A percentile compares a stretch with the other conserved stretches of the same genome.
Evolutionary conservation across 2,329 filamentous ascomycete species (phyloP).

Genomic region (Colletotrichum scovillei): DNA sequence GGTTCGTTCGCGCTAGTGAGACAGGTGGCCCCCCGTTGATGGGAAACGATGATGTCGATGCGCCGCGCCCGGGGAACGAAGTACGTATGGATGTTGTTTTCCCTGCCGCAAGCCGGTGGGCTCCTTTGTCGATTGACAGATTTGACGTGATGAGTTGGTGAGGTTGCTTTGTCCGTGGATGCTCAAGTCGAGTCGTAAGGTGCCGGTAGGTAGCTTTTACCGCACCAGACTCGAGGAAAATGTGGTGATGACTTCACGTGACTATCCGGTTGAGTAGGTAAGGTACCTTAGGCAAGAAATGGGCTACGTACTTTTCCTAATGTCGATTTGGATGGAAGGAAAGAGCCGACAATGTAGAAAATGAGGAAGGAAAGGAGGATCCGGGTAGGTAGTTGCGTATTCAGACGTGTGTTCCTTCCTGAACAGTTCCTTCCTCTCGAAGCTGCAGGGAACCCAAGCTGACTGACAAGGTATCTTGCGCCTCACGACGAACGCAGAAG

Average conservation of each 20-base stretch:
- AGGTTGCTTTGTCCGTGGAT: not conserved
- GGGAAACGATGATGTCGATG: slow-evolving; percentile 36
- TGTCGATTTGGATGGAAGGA: not conserved
- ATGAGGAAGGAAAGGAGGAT: not conserved
- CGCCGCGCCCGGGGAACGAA: slow-evolving; percentile 22
- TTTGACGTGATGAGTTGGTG: not conserved
- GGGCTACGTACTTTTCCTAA: not conserved
- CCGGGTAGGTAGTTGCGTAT: not conserved
- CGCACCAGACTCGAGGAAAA: not conserved
- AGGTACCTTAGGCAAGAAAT: not conserved
- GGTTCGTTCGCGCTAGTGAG: slow-evolving; percentile 39
- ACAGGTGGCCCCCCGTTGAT: slow-evolving; percentile 33
- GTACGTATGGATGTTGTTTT: not conserved
- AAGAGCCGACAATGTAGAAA: not conserved
- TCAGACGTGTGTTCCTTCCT: not conserved
- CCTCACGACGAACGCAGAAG: slow-evolving; percentile 23
- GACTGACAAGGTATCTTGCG: slow-evolving; percentile 8
- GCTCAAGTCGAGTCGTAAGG: not conserved
- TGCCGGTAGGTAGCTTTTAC: not conserved
- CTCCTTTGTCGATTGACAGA: not conserved
- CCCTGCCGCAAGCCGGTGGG: not conserved
- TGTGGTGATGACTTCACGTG: not conserved
- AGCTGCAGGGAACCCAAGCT: slow-evolving; percentile 5
- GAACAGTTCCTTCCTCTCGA: not conserved
- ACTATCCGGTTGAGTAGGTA: not conserved